Evolutionary conservation across 139 green algal species (phyloP).

Genomic region (Volvox reticuliferus): DNA sequence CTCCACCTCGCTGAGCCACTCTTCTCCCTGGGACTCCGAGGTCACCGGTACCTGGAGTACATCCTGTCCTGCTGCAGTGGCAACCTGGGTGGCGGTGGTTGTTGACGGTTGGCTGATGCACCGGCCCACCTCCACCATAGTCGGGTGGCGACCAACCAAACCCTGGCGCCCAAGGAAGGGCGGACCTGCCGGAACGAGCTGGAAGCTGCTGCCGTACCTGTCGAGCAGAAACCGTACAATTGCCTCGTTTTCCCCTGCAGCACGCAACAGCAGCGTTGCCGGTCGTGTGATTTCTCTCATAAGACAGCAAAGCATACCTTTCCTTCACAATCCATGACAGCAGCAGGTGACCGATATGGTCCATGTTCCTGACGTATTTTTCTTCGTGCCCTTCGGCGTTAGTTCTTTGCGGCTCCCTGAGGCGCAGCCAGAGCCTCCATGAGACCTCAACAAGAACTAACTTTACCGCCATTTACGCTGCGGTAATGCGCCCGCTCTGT

Average conservation of each 20-base stretch:
- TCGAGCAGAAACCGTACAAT: conserved; percentile 91
- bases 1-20: conserved; percentile 79
- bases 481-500: no score
- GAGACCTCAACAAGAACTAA: no score
- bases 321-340: no score
- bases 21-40: conserved; percentile 1
- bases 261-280: no score
- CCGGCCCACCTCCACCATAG: not conserved
- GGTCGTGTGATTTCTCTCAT: no score
- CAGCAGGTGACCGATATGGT: no score
- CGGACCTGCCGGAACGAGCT: conserved; percentile 70
- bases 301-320: no score
- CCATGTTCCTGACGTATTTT: no score
- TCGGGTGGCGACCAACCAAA: conserved; percentile 60
- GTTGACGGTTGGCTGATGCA: not conserved
- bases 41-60: not conserved
- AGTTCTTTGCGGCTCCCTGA: no score
- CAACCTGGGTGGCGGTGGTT: not conserved
- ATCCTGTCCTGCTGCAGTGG: not conserved
- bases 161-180: conserved; percentile 69
- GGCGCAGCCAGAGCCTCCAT: no score
- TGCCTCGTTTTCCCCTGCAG: conserved; percentile 91
- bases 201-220: conserved; percentile 69
- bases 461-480: no score
- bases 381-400: no score